Base-by-base conservation (phyloP, 345 rosid genomes). In the thale cress (Arabidopsis thaliana) region DNA sequence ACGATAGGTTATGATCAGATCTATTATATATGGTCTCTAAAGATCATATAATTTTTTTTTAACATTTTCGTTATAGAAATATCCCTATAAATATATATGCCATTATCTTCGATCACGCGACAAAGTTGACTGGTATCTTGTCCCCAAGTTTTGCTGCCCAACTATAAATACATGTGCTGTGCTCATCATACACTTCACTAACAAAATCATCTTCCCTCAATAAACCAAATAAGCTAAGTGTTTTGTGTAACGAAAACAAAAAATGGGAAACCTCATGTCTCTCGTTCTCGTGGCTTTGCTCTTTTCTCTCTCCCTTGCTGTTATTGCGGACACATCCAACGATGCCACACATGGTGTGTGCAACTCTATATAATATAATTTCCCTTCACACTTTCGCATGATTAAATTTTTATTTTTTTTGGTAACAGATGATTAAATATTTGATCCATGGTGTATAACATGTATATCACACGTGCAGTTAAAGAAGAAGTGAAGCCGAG, bases 101-200 rank as follows among this genome's bases (percentile, higher is more conserved):
- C 73, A 52, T 69, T 33, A 76, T 61, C 64, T 52, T 60, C 44
- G 45, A 64, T 44, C 69, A 61, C 58, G 32, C 64, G 57, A 61
- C 79, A 61, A 44, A 76, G 1, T 76, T 69, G 79, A 70, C 80
- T n/a, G 52, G 52, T 70, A 42, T 70, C 37, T 77, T 77, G 80
- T 77, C 80, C 33, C 67, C 50, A 44, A 46, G 60, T 64, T 69
- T 63, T 24, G 55, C 53, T 5, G 32, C 38, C 60, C 71, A 40
- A 56, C 36, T 71, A 77, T 77, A 77, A 56, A 71, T 57, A 71
- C 45, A 55, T 70, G 63, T 41, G 69, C 0, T 75, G n/a, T 25
- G 45, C 46, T 34, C 45, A 55, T 52, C 20, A 25, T 52, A 69
- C 28, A 25, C 49, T 60, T 51, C 75, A 59, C 67, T 66, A 55